Conservation (phyloP, 2,329 filamentous ascomycete species). For the Neophaeococcomyces mojaviensis region DNA sequence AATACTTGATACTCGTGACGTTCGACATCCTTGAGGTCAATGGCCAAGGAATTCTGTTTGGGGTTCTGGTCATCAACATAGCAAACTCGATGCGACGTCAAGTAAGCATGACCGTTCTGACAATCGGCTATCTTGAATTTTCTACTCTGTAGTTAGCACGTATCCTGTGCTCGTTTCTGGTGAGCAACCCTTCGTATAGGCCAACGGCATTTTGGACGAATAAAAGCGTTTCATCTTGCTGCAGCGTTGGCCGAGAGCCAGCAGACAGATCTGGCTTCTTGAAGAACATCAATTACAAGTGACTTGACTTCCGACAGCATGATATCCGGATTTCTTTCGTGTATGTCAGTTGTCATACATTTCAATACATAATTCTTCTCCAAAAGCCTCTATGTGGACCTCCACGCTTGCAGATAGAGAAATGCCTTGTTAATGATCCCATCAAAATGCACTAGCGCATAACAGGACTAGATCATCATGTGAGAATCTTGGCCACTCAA, state of each 20-base stretch:
- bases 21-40: conserved; percentile 87
- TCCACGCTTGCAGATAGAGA: too few species aligned
- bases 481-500: too few species aligned
- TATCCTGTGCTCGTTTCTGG: neutral
- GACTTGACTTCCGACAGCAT: neutral
- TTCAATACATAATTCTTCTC: too few species aligned
- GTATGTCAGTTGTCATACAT: neutral
- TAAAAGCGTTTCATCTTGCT: conserved; percentile 86
- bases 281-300: conserved; percentile 67
- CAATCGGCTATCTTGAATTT: conserved; percentile 93
- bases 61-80: conserved; percentile 88
- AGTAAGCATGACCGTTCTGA: conserved; percentile 90
- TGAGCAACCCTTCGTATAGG: conserved; percentile 84
- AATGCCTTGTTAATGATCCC: too few species aligned
- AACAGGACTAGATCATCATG: too few species aligned
- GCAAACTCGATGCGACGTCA: conserved; percentile 91
- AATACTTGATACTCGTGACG: conserved; percentile 76
- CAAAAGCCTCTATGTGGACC: too few species aligned
- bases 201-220: conserved; percentile 98
- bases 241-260: conserved; percentile 82
- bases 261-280: conserved; percentile 93
- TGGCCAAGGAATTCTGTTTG: conserved; percentile 70
- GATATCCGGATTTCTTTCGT: neutral
- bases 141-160: conserved; percentile 38
- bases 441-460: too few species aligned